Percentiles rank a stretch among this genome's conserved stretches.
These are phyloP conservation scores for Knufia petricola DNA, from an alignment of 2,329 filamentous ascomycete genomes.

Conservation along the genomic window DNA sequence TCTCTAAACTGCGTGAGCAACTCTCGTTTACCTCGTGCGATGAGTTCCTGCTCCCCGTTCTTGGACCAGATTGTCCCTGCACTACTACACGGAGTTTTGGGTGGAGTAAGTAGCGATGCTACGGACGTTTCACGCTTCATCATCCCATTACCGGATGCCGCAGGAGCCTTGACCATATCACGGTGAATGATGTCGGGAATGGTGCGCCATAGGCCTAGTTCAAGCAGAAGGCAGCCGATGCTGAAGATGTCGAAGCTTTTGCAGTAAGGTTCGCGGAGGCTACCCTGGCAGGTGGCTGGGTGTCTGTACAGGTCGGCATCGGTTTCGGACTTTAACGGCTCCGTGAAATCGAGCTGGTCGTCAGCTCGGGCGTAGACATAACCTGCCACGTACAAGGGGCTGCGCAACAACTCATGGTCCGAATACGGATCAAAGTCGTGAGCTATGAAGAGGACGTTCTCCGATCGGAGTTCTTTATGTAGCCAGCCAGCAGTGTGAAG, in stretches of 20 bases:
- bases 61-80: too few relatives aligned
- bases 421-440: neutral
- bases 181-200: too few relatives aligned
- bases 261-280: neutral
- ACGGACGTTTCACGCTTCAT: too few relatives aligned
- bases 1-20: too few relatives aligned
- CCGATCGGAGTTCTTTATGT: slow-evolving; percentile 25
- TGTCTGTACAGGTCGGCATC: neutral
- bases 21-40: too few relatives aligned
- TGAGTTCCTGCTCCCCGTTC: too few relatives aligned
- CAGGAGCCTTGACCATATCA: too few relatives aligned
- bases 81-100: too few relatives aligned
- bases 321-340: neutral
- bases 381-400: neutral
- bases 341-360: neutral
- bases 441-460: slow-evolving; percentile 24
- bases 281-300: neutral
- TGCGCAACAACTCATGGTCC: neutral
- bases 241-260: neutral
- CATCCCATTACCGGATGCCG: too few relatives aligned
- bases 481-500: slow-evolving; percentile 28
- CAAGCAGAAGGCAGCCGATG: neutral
- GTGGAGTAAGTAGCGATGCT: too few relatives aligned
- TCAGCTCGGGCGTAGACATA: neutral
- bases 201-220: neutral